Conservation (phyloP, 2,329 filamentous ascomycete genomes). For the Coniochaeta sp. region DNA sequence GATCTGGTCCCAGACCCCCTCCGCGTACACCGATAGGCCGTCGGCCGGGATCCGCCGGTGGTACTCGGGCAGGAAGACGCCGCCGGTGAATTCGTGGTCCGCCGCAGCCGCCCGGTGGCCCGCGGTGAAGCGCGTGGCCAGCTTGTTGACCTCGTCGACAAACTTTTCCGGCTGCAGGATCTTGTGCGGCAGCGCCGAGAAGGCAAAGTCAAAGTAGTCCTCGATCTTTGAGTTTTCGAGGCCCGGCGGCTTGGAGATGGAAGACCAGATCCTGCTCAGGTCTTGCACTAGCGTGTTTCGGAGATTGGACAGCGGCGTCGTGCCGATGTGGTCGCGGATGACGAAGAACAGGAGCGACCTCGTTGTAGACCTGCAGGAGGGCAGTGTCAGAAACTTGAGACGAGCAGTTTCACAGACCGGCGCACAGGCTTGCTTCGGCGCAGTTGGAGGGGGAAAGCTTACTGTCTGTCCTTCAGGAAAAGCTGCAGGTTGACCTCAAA, state of each 20-base stretch:
- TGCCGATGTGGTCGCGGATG: conserved; percentile 92
- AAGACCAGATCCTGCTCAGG: conserved; percentile 84
- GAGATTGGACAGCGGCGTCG: conserved; percentile 82
- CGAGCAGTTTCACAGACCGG: not conserved
- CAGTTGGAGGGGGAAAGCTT: conserved; percentile 25
- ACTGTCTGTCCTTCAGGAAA: conserved; percentile 93
- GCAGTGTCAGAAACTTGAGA: conserved; percentile 8
- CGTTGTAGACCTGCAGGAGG: conserved; percentile 60
- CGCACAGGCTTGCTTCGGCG: not conserved
- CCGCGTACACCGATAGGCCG: conserved; percentile 89
- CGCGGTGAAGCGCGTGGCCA: conserved; percentile 75
- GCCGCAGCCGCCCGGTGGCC: conserved; percentile 64
- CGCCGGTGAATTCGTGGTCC: conserved; percentile 69
- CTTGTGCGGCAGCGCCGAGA: conserved; percentile 93
- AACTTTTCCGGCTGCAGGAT: conserved; percentile 93
- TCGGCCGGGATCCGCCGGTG: conserved; percentile 94
- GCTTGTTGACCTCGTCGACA: conserved; percentile 66
- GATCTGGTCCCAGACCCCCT: conserved; percentile 97
- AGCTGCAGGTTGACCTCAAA: conserved; percentile 98
- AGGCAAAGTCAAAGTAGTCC: conserved; percentile 98
- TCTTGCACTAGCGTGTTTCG: conserved; percentile 87
- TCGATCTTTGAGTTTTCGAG: conserved; percentile 85
- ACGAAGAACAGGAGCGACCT: conserved; percentile 96
- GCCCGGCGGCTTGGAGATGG: conserved; percentile 83
- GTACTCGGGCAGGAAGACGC: conserved; percentile 87